Evolutionary conservation across 2,329 filamentous ascomycete species (phyloP).

Genomic region (Trichoderma lentiforme): DNA sequence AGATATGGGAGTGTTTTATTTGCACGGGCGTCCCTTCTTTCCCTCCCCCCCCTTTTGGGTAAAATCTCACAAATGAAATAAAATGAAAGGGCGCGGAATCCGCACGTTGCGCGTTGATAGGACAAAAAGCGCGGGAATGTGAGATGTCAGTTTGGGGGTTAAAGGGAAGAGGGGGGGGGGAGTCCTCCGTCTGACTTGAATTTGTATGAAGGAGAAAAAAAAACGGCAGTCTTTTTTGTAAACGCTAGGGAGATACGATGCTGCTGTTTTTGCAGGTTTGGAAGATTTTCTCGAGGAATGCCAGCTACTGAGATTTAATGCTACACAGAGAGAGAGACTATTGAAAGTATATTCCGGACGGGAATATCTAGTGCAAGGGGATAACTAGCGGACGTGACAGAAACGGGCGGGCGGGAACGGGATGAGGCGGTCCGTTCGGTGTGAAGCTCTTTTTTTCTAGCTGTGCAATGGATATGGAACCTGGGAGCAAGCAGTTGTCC

Average conservation of each 20-base stretch:
- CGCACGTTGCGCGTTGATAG: constrained; percentile 7
- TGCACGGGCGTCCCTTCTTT: not conserved
- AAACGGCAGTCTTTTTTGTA: not conserved
- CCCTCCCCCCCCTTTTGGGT: not conserved
- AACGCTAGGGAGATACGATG: not conserved
- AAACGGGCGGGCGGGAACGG: constrained; percentile 11
- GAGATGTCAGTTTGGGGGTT: not conserved
- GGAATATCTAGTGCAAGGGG: not conserved
- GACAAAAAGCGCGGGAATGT: not conserved
- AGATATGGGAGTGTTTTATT: not conserved
- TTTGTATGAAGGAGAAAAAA: not conserved
- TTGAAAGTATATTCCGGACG: not conserved
- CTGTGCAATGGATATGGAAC: not conserved
- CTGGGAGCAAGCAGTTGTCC: not conserved
- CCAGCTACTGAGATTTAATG: not conserved
- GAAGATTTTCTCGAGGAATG: not conserved
- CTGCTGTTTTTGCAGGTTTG: not conserved
- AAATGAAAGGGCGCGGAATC: not conserved
- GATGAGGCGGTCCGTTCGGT: constrained; percentile 1
- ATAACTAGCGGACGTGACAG: not conserved
- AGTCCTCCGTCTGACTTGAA: not conserved
- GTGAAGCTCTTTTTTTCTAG: not conserved
- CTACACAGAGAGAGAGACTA: not conserved
- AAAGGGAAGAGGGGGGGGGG: not conserved
- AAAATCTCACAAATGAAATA: not conserved